Conservation (phyloP, 2,329 filamentous ascomycete species). For the Alternaria sp. region DNA sequence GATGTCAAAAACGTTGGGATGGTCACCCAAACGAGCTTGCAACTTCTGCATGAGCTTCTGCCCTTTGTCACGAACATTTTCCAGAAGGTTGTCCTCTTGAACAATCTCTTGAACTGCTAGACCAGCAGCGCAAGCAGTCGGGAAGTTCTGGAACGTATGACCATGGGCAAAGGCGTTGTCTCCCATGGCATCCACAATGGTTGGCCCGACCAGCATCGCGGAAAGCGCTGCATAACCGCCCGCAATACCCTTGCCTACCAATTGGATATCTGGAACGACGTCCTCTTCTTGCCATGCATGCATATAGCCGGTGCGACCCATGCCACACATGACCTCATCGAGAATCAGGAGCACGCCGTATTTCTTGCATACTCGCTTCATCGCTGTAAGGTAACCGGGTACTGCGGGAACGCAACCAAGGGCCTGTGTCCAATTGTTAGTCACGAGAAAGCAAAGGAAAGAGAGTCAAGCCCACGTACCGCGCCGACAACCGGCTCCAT, state of each 20-base stretch:
- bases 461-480: slow-evolving; percentile 53
- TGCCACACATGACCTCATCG: slow-evolving; percentile 78
- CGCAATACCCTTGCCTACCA: slow-evolving; percentile 70
- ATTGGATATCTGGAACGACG: slow-evolving; percentile 68
- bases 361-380: slow-evolving; percentile 71
- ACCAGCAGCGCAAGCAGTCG: slow-evolving; percentile 65
- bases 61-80: slow-evolving; percentile 65
- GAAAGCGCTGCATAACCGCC: slow-evolving; percentile 69
- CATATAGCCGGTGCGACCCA: slow-evolving; percentile 64
- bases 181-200: slow-evolving; percentile 58
- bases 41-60: slow-evolving; percentile 55
- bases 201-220: slow-evolving; percentile 61
- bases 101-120: slow-evolving; percentile 69
- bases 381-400: slow-evolving; percentile 71
- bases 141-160: slow-evolving; percentile 69
- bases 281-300: slow-evolving; percentile 68
- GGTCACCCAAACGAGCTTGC: slow-evolving; percentile 49
- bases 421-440: slow-evolving; percentile 50
- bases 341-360: slow-evolving; percentile 77
- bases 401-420: slow-evolving; percentile 72
- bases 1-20: slow-evolving; percentile 65
- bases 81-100: slow-evolving; percentile 61
- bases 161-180: slow-evolving; percentile 63
- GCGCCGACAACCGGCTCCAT: slow-evolving; percentile 76
- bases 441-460: not conserved